These are phyloP conservation scores for Monosporascus sp. DNA, from an alignment of 2,329 filamentous ascomycete species.

Conservation along the genomic window DNA sequence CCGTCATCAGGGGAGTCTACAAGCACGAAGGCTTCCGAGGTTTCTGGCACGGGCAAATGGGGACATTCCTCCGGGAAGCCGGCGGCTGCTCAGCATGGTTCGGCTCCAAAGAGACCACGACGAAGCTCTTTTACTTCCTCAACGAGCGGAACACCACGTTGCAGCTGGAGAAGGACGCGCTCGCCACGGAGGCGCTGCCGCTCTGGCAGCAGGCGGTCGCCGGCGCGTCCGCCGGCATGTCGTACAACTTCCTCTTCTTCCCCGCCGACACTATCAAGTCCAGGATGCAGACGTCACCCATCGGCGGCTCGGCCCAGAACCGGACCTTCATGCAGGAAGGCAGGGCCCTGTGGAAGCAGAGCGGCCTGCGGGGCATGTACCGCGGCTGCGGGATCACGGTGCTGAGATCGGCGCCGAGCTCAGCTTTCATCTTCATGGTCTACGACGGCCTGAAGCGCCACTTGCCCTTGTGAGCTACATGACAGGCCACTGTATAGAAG, in stretches of 20 bases:
- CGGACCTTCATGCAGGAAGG: conserved; percentile 70
- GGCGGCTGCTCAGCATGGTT: conserved; percentile 96
- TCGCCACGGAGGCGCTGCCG: conserved; percentile 54
- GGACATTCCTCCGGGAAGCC: conserved; percentile 88
- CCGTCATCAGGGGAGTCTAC: conserved; percentile 74
- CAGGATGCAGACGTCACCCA: conserved; percentile 85
- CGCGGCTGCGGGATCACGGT: conserved; percentile 94
- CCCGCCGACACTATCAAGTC: conserved; percentile 97
- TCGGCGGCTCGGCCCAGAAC: conserved; percentile 47
- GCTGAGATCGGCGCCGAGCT: conserved; percentile 80
- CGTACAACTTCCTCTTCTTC: conserved; percentile 96
- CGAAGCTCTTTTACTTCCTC: conserved; percentile 60
- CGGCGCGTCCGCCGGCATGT: conserved; percentile 82
- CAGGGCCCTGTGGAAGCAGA: conserved; percentile 69
- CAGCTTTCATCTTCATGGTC: conserved; percentile 96
- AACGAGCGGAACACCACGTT: conserved; percentile 39
- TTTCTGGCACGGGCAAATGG: conserved; percentile 93
- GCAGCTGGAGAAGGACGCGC: conserved; percentile 32
- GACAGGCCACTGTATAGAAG: conserved; percentile 6
- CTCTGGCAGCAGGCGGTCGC: conserved; percentile 84
- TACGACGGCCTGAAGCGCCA: conserved; percentile 78
- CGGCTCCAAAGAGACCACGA: conserved; percentile 77
- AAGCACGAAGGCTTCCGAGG: conserved; percentile 75
- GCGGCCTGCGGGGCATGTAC: conserved; percentile 81
- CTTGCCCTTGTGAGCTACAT: conserved; percentile 41